Base-by-base conservation (phyloP, 495 filamentous ascomycete genomes). In the Daldinia vernicosa region DNA sequence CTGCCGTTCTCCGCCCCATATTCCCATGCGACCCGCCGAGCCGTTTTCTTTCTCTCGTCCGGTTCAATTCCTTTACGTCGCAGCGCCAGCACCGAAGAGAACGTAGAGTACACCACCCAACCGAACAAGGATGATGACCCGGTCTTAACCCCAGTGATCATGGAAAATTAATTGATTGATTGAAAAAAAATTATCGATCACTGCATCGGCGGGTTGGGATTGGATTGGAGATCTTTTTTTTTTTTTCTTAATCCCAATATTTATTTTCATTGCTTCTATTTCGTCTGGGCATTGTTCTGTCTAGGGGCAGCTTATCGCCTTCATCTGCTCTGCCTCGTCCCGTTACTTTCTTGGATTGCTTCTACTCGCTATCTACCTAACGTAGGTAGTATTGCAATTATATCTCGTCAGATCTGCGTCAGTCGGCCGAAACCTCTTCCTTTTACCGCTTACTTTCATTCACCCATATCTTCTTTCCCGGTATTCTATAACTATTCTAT, bases 151-250 rank as follows among this genome's bases (percentile, higher is more conserved):
- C 70, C 33, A 69, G 66, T 50, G 63, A 62, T 62, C 47, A 66
- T 69, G 70, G 66, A 73, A 73, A 69, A 58, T 66, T 69, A 66
- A 73, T 69, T 66, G 70, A 73, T 73, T 73, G 70, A 69, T 30
- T 40, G 60, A 69, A 67, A 60, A 69, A 57, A 64, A 35, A 68
- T 33, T 50, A 52, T 66, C 61, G 39, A 59, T 52, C 40, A 53
- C 39, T 19, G 45, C 64, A 51, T 24, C 59, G 45, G 37, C 45
- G 37, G 63, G 37, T 50, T 60, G 30, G 43, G 58, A 51, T 53
- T 50, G 12, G n/a, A 70, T 54, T 63, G 4, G 26, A 24, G 8
- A 54, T 47, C 61, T 45, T 47, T 51, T 28, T 27, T 66, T 37
- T 47, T 45, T 59, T 37, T 47, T 37, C 37, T 50, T 8, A 22